A percentile compares a stretch with the other conserved stretches of the same genome.
These are phyloP conservation scores for Flaveria linearis DNA, from an alignment of 129 eudicot species.

Conservation along the genomic window DNA sequence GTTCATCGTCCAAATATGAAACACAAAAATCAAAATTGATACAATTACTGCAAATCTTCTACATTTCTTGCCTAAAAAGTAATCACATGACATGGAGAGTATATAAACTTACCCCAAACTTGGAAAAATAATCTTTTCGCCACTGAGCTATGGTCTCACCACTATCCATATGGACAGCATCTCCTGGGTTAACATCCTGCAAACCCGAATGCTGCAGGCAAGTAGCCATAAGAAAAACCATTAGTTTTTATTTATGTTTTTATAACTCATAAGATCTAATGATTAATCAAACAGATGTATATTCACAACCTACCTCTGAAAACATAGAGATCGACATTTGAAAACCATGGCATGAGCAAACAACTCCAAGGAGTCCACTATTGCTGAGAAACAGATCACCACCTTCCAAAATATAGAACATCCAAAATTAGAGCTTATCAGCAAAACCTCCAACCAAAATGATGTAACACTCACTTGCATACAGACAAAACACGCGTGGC, in stretches of 20 bases:
- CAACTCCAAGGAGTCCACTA: slow-evolving; percentile 72
- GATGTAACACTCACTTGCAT: slow-evolving; percentile 51
- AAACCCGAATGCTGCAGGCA: slow-evolving; percentile 77
- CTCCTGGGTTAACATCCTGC: slow-evolving; percentile 60
- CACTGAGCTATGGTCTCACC: slow-evolving; percentile 80
- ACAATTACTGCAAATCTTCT: neutral
- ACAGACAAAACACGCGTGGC: slow-evolving; percentile 72
- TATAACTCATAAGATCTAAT: neutral
- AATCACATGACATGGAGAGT: slow-evolving; percentile 10
- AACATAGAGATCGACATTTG: slow-evolving; percentile 71
- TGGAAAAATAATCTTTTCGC: slow-evolving; percentile 55
- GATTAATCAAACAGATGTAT: slow-evolving; percentile 17
- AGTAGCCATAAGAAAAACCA: slow-evolving; percentile 15
- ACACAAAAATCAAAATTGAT: slow-evolving; percentile 10
- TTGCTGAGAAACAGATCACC: slow-evolving; percentile 64
- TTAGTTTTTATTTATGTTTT: neutral
- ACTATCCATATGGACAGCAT: slow-evolving; percentile 61
- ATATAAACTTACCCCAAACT: slow-evolving; percentile 59
- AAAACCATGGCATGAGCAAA: slow-evolving; percentile 70
- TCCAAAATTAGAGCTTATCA: slow-evolving; percentile 27
- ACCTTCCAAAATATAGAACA: slow-evolving; percentile 41
- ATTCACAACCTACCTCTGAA: slow-evolving; percentile 51
- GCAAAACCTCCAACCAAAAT: slow-evolving; percentile 13
- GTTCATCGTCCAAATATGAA: slow-evolving; percentile 8
- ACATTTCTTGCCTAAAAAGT: slow-evolving; percentile 2